Percentiles rank a stretch among this genome's conserved stretches.
phyloP scores from a whole-genome alignment of 805 yeast species.

The Candida palmyrensis region DNA sequence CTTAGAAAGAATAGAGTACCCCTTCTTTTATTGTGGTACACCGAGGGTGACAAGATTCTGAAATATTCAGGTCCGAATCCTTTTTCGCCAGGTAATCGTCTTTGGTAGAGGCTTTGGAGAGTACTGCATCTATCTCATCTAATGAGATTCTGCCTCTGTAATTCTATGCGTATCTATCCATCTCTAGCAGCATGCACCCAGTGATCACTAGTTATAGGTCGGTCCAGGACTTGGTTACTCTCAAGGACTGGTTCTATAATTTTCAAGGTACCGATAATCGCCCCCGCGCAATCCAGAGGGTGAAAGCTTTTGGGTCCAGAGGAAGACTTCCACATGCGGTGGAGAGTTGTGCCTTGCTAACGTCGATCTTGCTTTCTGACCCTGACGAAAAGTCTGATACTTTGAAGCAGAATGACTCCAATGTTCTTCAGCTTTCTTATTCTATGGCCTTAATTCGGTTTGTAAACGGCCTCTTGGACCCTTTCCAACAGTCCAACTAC shows the following conservation, averaged over 20 bases:
- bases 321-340: slow-evolving; percentile 70
- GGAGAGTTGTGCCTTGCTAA: slow-evolving; percentile 58
- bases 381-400: slow-evolving; percentile 12
- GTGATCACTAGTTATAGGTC: slow-evolving; percentile 20
- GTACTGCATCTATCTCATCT: no score
- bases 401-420: slow-evolving; percentile 18
- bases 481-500: slow-evolving; percentile 69
- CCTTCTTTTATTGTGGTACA: no score
- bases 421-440: slow-evolving; percentile 47
- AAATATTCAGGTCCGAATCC: no score
- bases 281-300: slow-evolving; percentile 44
- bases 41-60: no score
- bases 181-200: slow-evolving; percentile 8
- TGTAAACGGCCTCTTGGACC: slow-evolving; percentile 89
- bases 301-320: slow-evolving; percentile 50
- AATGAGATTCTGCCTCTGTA: no score
- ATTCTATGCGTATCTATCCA: no score
- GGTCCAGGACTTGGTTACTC: slow-evolving; percentile 36
- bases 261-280: slow-evolving; percentile 26
- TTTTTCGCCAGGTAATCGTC: no score
- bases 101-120: no score
- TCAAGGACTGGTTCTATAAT: slow-evolving; percentile 51
- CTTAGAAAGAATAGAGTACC: no score
- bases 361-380: slow-evolving; percentile 44
- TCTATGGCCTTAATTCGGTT: slow-evolving; percentile 75